Percentiles rank a stretch among this genome's conserved stretches.
phyloP scores from a whole-genome alignment of 805 yeast species.

The Lipomyces anomalus region DNA sequence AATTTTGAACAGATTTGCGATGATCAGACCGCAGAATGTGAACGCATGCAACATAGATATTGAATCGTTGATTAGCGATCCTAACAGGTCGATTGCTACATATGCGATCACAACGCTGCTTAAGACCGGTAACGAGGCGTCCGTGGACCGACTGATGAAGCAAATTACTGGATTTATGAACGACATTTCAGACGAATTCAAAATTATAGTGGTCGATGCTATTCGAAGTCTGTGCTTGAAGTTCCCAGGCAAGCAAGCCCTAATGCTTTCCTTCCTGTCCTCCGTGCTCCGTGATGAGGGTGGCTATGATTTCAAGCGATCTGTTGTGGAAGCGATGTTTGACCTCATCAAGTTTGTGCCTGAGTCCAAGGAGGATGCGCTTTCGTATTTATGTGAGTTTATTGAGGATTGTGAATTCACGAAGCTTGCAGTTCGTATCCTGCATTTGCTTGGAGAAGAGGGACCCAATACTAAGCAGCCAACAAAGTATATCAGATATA shows the following conservation, averaged over 20 bases:
- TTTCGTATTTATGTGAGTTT: slow-evolving; percentile 88
- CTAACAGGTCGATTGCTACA: slow-evolving; percentile 88
- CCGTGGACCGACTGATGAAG: slow-evolving; percentile 80
- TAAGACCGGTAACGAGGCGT: slow-evolving; percentile 88
- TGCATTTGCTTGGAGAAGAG: slow-evolving; percentile 87
- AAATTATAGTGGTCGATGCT: slow-evolving; percentile 90
- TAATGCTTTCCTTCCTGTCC: slow-evolving; percentile 74
- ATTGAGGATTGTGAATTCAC: slow-evolving; percentile 98
- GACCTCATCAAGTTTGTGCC: slow-evolving; percentile 87
- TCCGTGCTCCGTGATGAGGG: slow-evolving; percentile 89
- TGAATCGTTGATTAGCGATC: slow-evolving; percentile 78
- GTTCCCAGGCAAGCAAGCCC: slow-evolving; percentile 84
- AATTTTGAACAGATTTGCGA: slow-evolving; percentile 76
- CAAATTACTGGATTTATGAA: slow-evolving; percentile 84
- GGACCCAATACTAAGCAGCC: slow-evolving; percentile 87
- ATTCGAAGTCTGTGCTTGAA: slow-evolving; percentile 84
- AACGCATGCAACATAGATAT: slow-evolving; percentile 72
- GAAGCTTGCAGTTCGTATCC: slow-evolving; percentile 84
- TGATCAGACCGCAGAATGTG: slow-evolving; percentile 70
- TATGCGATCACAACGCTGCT: slow-evolving; percentile 93
- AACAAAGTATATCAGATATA: slow-evolving; percentile 87
- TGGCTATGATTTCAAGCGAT: slow-evolving; percentile 73
- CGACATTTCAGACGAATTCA: slow-evolving; percentile 94
- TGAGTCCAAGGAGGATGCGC: slow-evolving; percentile 70
- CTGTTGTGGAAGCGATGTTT: slow-evolving; percentile 86